Evolutionary conservation across 2,329 filamentous ascomycete species (phyloP).

Genomic region (Neurospora crassa): DNA sequence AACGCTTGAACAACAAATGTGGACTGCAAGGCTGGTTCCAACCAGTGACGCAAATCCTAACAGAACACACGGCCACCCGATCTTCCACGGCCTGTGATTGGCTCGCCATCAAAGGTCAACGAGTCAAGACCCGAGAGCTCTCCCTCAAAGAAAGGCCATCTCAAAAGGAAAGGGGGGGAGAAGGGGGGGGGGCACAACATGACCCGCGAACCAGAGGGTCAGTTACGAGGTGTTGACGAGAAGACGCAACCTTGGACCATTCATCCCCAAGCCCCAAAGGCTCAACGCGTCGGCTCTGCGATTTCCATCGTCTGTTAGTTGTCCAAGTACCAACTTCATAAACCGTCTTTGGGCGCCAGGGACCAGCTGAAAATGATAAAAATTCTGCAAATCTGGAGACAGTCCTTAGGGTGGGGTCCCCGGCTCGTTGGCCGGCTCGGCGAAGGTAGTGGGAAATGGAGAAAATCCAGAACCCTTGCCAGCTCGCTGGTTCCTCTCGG

Average conservation of each 20-base stretch:
- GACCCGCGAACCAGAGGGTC: background rate
- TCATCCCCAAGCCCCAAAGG: background rate
- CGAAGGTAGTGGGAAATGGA: conserved; percentile 1
- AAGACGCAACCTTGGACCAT: background rate
- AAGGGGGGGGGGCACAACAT: background rate
- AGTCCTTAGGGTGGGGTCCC: conserved; percentile 11
- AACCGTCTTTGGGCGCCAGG: conserved; percentile 11
- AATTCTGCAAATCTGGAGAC: conserved; percentile 20
- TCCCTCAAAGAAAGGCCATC: background rate
- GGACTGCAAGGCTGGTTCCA: conserved; percentile 3
- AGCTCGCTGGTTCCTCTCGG: conserved; percentile 12
- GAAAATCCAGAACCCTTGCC: background rate
- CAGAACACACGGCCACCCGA: background rate
- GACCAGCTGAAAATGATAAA: conserved; percentile 10
- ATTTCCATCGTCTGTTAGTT: background rate
- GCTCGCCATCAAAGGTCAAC: background rate
- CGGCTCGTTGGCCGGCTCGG: conserved; percentile 12
- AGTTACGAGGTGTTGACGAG: background rate
- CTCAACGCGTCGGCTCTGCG: background rate
- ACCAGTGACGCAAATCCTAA: conserved; percentile 5
- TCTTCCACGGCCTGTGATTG: background rate
- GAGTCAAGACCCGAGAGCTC: background rate
- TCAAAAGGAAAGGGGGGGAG: background rate
- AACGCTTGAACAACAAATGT: background rate
- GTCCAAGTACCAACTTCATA: background rate